phyloP scores from a whole-genome alignment of 1,139 yeast species.

The Hansenula lynferdii region DNA sequence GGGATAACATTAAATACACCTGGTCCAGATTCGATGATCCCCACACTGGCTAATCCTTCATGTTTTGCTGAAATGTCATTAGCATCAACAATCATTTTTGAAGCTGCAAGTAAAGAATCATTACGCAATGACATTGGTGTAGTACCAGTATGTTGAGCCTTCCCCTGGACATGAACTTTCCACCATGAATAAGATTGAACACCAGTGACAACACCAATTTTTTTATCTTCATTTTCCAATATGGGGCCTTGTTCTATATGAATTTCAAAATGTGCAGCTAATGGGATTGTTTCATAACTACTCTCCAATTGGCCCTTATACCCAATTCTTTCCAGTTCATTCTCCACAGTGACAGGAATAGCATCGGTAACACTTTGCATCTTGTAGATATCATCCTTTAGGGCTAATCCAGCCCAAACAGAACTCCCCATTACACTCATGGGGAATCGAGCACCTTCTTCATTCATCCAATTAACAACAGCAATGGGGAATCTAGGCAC shows the following conservation, averaged over 20 bases:
- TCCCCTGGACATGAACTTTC: constrained; percentile 48
- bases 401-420: constrained; percentile 55
- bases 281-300: constrained; percentile 44
- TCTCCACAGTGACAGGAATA: constrained; percentile 43
- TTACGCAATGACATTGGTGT: constrained; percentile 62
- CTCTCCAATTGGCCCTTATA: constrained; percentile 50
- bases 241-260: constrained; percentile 79
- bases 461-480: constrained; percentile 68
- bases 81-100: constrained; percentile 50
- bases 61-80: constrained; percentile 49
- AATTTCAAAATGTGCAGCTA: constrained; percentile 66
- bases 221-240: constrained; percentile 48
- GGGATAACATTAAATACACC: constrained; percentile 66
- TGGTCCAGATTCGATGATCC: constrained; percentile 51
- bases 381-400: constrained; percentile 43
- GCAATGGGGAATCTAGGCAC: constrained; percentile 63
- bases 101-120: constrained; percentile 57
- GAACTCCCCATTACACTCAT: constrained; percentile 59
- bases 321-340: constrained; percentile 58
- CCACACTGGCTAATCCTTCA: constrained; percentile 56
- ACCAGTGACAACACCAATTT: constrained; percentile 62
- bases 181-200: constrained; percentile 68
- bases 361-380: constrained; percentile 51
- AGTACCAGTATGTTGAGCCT: constrained; percentile 70
- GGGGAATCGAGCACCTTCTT: constrained; percentile 76